phyloP scores from a whole-genome alignment of 176 grass and related monocot genomes.

The Olyra latifolia region DNA sequence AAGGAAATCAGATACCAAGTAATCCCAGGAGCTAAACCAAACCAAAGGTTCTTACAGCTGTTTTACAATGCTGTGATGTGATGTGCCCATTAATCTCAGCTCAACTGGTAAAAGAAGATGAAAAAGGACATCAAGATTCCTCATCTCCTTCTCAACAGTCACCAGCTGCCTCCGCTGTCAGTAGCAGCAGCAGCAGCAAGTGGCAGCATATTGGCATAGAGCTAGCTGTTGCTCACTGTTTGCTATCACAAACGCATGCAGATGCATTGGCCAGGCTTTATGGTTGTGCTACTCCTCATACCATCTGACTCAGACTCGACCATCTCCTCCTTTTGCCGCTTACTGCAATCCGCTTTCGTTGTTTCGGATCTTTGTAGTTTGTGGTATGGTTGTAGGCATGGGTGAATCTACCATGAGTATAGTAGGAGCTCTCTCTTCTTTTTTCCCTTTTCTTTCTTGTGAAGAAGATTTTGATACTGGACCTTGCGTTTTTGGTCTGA shows the following conservation, averaged over 20 bases:
- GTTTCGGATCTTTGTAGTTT: not conserved
- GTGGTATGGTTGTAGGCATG: not conserved
- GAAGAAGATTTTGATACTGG: not conserved
- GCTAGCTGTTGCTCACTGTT: not conserved
- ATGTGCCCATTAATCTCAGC: not conserved
- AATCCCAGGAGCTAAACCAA: not conserved
- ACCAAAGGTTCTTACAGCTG: not conserved
- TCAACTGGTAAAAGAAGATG: not conserved
- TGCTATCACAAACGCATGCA: not conserved
- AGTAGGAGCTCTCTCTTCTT: not conserved
- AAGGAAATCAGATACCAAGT: not conserved
- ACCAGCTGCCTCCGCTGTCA: not conserved
- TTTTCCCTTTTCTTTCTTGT: not conserved
- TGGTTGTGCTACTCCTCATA: not conserved
- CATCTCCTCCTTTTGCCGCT: not conserved
- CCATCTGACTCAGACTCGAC: not conserved
- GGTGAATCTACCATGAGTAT: not conserved
- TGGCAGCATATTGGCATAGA: not conserved
- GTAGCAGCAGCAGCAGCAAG: not conserved
- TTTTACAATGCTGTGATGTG: not conserved
- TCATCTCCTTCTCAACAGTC: not conserved
- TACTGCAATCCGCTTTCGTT: not conserved
- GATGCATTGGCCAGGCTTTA: not conserved
- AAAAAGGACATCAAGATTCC: not conserved
- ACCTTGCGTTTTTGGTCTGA: not conserved